Base-by-base conservation (phyloP, 352 stramenopile species). In the Peronospora farinosa region DNA sequence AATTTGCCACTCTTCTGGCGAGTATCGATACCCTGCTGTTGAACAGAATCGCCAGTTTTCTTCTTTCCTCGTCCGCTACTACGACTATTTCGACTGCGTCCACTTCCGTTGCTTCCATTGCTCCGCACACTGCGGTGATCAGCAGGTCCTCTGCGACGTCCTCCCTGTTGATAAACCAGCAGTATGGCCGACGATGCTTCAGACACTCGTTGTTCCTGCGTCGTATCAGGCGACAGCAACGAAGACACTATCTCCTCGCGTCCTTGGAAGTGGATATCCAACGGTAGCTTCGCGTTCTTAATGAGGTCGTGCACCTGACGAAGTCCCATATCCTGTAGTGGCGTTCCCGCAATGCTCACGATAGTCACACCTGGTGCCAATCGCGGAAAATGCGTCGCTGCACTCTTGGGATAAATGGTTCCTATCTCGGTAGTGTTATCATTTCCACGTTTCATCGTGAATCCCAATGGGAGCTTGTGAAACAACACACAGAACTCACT, bases 221-320 rank as follows among this genome's bases (percentile, higher is more conserved):
- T 32, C 19, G 30, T 4, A 8, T 65, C 47, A 40, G 50, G 41
- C 12, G 49, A 30, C 5, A 51, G 3, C 12, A 28, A 54, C 10
- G 51, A 46, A 4, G 54, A 53, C 9, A 32, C 37, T 19, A 53
- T 16, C 12, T 54, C 10, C 25, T 65, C 52, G 28, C 47, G 48
- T 36, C 68, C 75, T 7, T 65, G 63, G 25, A 95, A 95, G 7
- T 45, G 43, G 35, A 92, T 92, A 16, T 69, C 58, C 27, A 95
- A 53, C 10, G 84, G 84, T 31, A 91, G 60, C 28, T 54, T 56
- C n/a, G 78, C 79, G 23, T 82, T 81, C 51, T 81, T 84, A 44
- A 95, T 92, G 19, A 91, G 47, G 25, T 88, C 80, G 60, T 95
- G 84, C 40, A 92, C 79, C 31, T 95, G 79, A 6, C 81, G 84